Conservation (phyloP, 2,329 filamentous ascomycete genomes). For the Tolypocladium tropicale region DNA sequence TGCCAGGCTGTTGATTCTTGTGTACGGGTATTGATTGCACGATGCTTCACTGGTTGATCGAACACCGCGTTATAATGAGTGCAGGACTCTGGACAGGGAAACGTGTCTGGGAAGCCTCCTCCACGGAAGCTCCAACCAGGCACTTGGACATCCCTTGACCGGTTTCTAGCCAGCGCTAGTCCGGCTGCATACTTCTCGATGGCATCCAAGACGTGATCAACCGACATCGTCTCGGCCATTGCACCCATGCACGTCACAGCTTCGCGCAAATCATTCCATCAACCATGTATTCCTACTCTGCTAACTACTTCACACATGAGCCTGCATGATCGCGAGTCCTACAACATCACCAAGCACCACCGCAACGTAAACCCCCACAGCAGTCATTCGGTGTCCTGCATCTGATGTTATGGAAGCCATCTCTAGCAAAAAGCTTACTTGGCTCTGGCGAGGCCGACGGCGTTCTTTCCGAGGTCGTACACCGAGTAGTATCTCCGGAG, state of each 20-base stretch:
- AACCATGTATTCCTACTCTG: not conserved
- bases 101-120: no score
- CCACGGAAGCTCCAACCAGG: no score
- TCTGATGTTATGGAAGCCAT: not conserved
- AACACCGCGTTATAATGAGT: no score
- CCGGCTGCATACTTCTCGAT: no score
- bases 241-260: not conserved
- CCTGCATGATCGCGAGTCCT: not conserved
- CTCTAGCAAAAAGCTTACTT: slow-evolving; percentile 35
- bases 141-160: no score
- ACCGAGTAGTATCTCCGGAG: slow-evolving; percentile 87
- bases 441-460: slow-evolving; percentile 80
- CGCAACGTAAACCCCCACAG: not conserved
- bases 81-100: no score
- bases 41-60: no score
- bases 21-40: no score
- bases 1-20: no score
- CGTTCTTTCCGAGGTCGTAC: slow-evolving; percentile 84
- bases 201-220: not conserved
- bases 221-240: not conserved
- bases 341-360: not conserved
- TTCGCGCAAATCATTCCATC: not conserved
- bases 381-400: not conserved
- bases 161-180: no score
- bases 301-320: not conserved